phyloP scores from a whole-genome alignment of 495 filamentous ascomycete genomes.

The Trichoderma virens region DNA sequence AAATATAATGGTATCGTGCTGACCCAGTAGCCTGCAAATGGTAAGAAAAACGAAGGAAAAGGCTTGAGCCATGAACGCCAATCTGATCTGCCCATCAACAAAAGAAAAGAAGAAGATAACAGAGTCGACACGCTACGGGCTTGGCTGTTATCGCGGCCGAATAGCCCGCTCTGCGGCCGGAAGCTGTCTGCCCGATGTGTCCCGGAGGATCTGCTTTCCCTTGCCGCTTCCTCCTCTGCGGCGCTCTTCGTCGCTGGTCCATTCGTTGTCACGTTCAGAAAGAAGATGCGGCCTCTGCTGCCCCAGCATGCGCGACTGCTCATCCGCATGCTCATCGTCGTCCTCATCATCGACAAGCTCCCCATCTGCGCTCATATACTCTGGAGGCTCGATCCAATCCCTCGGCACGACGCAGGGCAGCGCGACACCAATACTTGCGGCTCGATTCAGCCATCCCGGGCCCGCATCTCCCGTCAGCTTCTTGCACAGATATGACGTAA shows the following conservation, averaged over 20 bases:
- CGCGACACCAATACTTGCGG: slow-evolving; percentile 65
- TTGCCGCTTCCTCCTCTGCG: slow-evolving; percentile 22
- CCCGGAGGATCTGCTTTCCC: slow-evolving; percentile 18
- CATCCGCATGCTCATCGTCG: slow-evolving; percentile 30
- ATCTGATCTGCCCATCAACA: background rate
- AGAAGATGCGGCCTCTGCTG: slow-evolving; percentile 22
- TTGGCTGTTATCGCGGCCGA: background rate
- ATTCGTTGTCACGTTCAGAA: slow-evolving; percentile 11
- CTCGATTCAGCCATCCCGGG: slow-evolving; percentile 69
- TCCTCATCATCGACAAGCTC: slow-evolving; percentile 54
- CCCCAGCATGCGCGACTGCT: slow-evolving; percentile 47
- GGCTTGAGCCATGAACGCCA: background rate
- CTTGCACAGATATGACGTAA: slow-evolving; percentile 61
- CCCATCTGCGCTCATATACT: slow-evolving; percentile 62
- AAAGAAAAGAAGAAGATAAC: background rate
- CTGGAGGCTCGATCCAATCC: slow-evolving; percentile 71
- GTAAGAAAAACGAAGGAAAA: background rate
- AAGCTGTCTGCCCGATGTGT: slow-evolving; percentile 16
- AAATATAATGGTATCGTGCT: slow-evolving; percentile 1
- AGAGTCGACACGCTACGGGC: background rate
- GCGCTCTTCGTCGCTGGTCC: slow-evolving; percentile 23
- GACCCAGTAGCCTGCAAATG: background rate
- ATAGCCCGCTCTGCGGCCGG: slow-evolving; percentile 33
- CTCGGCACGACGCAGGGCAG: slow-evolving; percentile 71
- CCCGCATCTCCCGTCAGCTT: slow-evolving; percentile 55